Evolutionary conservation across 805 yeast species (phyloP), one percentile per base, ranked within the genome.

Genomic region (Grigorovia yakushimaensis): DNA sequence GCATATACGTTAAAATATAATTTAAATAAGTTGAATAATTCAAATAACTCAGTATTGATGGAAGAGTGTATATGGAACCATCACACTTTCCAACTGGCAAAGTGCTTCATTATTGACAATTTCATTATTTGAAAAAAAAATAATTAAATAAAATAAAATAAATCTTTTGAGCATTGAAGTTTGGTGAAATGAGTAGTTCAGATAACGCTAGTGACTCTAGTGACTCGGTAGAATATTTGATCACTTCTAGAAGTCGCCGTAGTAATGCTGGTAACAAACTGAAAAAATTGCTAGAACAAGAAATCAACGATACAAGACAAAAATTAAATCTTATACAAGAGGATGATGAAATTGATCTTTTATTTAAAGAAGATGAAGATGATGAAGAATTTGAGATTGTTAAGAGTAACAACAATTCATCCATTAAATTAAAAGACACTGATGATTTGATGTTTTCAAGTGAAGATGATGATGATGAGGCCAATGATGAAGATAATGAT

Each of bases 211-310:
- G 47, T 42, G 40, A 24, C 11, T 47, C 48, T 20, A 46, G 39
- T 18, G 45, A 47, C 40, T 51, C 54, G 20, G 76, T 71, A 36
- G 83, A 81, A 42, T 73, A 78, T 56, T 72, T 88, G 47, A 83
- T 84, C 55, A 79, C 84, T 19, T 82, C 95, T 3, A 76, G 97
- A 51, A 69, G 78, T 50, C 73, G 87, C 53, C 78, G 98, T 47
- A 65, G 88, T 41, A 93, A 91, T 67, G 98, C 98, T 1, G 98
- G 98, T 15, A 83, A 86, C 45, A 73, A 93, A 47, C 70, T 93
- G 61, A 78, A 78, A 57, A 79, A 79, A 48, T 73, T 93, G 50
- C 68, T 93, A 18, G 84, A 80, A 49, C 73, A 85, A 24, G 95
- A 65, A 43, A 47, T 64, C 11, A 84, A 78, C 52, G 82, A 78